Evolutionary conservation across 805 yeast genomes (phyloP).

Genomic region (Kluyveromyces starmeri): DNA sequence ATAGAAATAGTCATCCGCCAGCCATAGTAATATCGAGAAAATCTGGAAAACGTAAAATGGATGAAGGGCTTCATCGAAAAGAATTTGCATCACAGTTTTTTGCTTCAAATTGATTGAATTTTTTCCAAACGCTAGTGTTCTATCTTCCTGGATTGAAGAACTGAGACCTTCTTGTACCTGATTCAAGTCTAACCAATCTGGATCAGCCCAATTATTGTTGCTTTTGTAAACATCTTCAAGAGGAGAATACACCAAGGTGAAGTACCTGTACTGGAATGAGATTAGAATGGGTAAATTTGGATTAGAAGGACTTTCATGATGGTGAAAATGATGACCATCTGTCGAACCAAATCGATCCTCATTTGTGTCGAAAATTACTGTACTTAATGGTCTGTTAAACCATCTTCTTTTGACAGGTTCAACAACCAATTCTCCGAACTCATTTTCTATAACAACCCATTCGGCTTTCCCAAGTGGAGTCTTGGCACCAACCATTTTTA

Average conservation of each 20-base stretch:
- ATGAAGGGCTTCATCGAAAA: conserved; percentile 82
- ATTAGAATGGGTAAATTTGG: conserved; percentile 56
- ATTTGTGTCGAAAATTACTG: conserved; percentile 38
- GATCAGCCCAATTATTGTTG: conserved; percentile 80
- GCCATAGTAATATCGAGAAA: conserved; percentile 86
- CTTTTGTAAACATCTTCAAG: conserved; percentile 77
- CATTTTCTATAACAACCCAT: conserved; percentile 92
- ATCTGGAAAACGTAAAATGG: conserved; percentile 95
- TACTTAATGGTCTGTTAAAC: conserved; percentile 65
- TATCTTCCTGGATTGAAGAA: conserved; percentile 56
- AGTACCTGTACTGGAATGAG: conserved; percentile 72
- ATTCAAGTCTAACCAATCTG: conserved; percentile 57
- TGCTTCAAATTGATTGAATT: conserved; percentile 71
- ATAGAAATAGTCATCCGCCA: conserved; percentile 84
- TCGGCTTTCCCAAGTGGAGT: conserved; percentile 75
- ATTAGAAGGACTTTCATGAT: conserved; percentile 24
- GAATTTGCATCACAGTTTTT: conserved; percentile 53
- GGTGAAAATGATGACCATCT: conserved; percentile 11
- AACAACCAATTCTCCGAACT: conserved; percentile 74
- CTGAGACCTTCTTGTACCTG: conserved; percentile 57
- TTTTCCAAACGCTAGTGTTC: conserved; percentile 65
- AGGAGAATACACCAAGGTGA: conserved; percentile 77
- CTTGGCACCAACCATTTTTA: conserved; percentile 54
- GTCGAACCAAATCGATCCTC: conserved; percentile 21
- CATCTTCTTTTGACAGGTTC: conserved; percentile 47